A percentile compares a stretch with the other conserved stretches of the same genome.
Conservation (phyloP, 2,329 filamentous ascomycete species). For the Penicillium corylophilum region DNA sequence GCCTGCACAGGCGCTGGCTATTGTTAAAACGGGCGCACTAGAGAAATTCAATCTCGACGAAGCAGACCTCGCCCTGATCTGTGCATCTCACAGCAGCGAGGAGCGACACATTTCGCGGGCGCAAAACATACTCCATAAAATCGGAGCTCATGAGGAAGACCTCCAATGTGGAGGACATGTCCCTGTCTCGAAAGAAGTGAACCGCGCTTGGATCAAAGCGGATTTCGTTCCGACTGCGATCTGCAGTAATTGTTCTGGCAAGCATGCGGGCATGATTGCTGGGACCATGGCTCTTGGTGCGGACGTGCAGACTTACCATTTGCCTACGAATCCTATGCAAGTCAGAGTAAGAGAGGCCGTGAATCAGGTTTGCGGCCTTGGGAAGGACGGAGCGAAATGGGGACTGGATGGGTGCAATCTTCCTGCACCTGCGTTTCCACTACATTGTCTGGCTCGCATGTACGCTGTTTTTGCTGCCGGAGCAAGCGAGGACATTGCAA, state of each 20-base stretch:
- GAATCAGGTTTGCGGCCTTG: constrained; percentile 36
- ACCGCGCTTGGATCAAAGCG: constrained; percentile 41
- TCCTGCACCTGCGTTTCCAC: constrained; percentile 45
- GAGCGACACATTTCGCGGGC: constrained; percentile 42
- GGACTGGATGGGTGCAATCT: constrained; percentile 51
- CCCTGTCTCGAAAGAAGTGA: constrained; percentile 36
- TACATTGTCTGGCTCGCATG: constrained; percentile 37
- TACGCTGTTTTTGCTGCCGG: constrained; percentile 43
- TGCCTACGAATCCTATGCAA: constrained; percentile 41
- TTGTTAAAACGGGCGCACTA: constrained; percentile 44
- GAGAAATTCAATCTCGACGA: constrained; percentile 40
- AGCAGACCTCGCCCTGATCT: constrained; percentile 49
- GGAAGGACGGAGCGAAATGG: constrained; percentile 37
- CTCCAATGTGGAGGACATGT: constrained; percentile 48
- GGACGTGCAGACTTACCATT: constrained; percentile 36
- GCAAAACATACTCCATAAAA: constrained; percentile 39
- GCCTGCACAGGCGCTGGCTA: constrained; percentile 46
- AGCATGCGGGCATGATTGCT: constrained; percentile 51
- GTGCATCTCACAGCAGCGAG: constrained; percentile 50
- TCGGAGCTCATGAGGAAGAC: constrained; percentile 34
- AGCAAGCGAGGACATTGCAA: constrained; percentile 12
- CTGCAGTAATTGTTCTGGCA: constrained; percentile 51
- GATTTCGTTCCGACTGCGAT: constrained; percentile 41
- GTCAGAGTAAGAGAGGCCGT: constrained; percentile 38
- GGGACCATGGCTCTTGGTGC: constrained; percentile 41